phyloP scores from a whole-genome alignment of 2,329 filamentous ascomycete species.

The Botrytis squamosa region DNA sequence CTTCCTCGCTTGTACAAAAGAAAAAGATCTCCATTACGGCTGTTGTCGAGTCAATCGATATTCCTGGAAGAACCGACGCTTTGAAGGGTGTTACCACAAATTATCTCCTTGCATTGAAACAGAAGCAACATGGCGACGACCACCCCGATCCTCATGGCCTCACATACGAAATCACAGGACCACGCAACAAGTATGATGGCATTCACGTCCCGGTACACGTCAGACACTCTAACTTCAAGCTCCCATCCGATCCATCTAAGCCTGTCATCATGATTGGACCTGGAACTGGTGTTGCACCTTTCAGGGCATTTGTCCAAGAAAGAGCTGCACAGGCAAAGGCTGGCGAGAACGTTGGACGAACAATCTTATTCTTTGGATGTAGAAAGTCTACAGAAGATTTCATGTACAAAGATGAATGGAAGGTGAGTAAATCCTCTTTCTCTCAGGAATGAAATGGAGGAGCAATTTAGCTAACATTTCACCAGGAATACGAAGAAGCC shows the following conservation, averaged over 20 bases:
- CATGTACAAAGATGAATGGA: constrained; percentile 87
- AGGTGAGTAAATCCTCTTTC: constrained; percentile 59
- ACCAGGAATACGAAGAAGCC: constrained; percentile 74
- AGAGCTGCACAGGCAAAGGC: constrained; percentile 77
- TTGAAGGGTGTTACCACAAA: constrained; percentile 97
- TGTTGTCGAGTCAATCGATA: constrained; percentile 79
- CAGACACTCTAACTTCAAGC: constrained; percentile 98
- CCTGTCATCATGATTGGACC: constrained; percentile 96
- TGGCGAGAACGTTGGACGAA: constrained; percentile 81
- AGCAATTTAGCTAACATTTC: constrained; percentile 27
- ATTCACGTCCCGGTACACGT: constrained; percentile 94
- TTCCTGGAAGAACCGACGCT: constrained; percentile 72
- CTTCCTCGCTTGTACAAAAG: constrained; percentile 89
- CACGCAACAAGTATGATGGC: constrained; percentile 95
- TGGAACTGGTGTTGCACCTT: constrained; percentile 93
- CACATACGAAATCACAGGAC: constrained; percentile 82
- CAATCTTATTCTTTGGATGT: constrained; percentile 93
- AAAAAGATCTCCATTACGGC: constrained; percentile 94
- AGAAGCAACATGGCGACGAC: constrained; percentile 90
- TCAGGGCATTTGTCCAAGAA: constrained; percentile 94
- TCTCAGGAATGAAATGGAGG: not conserved
- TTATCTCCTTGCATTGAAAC: constrained; percentile 90
- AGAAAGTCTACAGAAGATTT: constrained; percentile 86
- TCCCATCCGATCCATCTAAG: constrained; percentile 90
- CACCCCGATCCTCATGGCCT: constrained; percentile 79